Conservation (phyloP, 257 asterid species). For the Nicotiana sylvestris region DNA sequence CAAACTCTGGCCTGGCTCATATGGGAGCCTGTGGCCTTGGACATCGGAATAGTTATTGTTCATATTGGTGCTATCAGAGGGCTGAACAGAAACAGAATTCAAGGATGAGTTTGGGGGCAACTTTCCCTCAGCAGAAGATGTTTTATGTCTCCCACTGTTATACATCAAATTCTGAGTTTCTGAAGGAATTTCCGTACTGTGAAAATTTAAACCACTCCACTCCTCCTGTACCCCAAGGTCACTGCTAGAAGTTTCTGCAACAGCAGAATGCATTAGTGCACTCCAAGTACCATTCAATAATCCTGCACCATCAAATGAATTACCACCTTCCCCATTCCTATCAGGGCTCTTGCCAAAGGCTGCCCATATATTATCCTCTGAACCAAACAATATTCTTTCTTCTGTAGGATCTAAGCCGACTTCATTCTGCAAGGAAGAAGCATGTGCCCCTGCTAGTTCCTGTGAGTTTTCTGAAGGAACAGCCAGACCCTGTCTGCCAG, state of each 20-base stretch:
- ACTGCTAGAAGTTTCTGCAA: slow-evolving; percentile 72
- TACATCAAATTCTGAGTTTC: not conserved
- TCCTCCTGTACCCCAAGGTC: slow-evolving; percentile 54
- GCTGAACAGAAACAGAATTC: slow-evolving; percentile 32
- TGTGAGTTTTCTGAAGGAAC: slow-evolving; percentile 31
- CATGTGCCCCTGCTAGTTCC: slow-evolving; percentile 29
- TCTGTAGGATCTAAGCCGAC: slow-evolving; percentile 67
- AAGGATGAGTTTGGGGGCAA: slow-evolving; percentile 28
- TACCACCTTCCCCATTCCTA: slow-evolving; percentile 40
- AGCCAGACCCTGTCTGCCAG: slow-evolving; percentile 33
- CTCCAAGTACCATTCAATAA: slow-evolving; percentile 86
- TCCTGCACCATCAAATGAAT: slow-evolving; percentile 37
- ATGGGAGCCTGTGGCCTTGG: slow-evolving; percentile 35
- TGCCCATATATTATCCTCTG: slow-evolving; percentile 68
- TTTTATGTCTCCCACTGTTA: slow-evolving; percentile 14
- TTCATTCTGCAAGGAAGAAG: slow-evolving; percentile 38
- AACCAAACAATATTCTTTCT: slow-evolving; percentile 69
- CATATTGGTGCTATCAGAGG: slow-evolving; percentile 24
- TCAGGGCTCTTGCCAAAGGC: slow-evolving; percentile 48
- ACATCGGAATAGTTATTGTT: slow-evolving; percentile 26
- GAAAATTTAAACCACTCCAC: slow-evolving; percentile 52
- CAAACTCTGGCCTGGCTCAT: slow-evolving; percentile 25
- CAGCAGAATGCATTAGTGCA: slow-evolving; percentile 99
- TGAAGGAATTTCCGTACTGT: slow-evolving; percentile 19
- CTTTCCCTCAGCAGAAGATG: slow-evolving; percentile 17